phyloP scores from a whole-genome alignment of 2,329 filamentous ascomycete genomes.

The Cryoendolithus antarcticus region DNA sequence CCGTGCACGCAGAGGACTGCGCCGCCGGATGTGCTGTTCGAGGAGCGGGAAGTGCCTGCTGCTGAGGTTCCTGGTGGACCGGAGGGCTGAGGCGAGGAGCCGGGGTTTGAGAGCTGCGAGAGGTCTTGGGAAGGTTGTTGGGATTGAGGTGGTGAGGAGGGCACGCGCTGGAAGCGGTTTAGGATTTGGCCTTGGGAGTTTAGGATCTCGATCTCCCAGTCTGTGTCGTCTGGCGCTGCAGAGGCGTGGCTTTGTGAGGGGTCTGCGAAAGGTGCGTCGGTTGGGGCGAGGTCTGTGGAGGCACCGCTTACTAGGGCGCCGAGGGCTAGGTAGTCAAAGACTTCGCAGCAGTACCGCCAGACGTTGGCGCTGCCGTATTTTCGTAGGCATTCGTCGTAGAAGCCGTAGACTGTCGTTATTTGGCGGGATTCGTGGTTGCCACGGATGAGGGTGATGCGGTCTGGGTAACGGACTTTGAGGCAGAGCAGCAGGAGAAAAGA shows the following conservation, averaged over 20 bases:
- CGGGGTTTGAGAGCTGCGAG: conserved; percentile 20
- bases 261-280: conserved; percentile 39
- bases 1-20: conserved; percentile 94
- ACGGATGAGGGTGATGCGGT: conserved; percentile 90
- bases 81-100: conserved; percentile 21
- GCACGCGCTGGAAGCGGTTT: conserved; percentile 51
- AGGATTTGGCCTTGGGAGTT: conserved; percentile 73
- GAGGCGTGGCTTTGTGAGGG: conserved; percentile 36
- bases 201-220: conserved; percentile 86
- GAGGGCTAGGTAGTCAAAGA: conserved; percentile 91
- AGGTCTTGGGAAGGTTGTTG: conserved; percentile 13
- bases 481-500: conserved; percentile 91
- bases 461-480: conserved; percentile 92
- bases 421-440: conserved; percentile 74
- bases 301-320: conserved; percentile 87
- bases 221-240: conserved; percentile 41
- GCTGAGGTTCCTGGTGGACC: conserved; percentile 73
- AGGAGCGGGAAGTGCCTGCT: conserved; percentile 52
- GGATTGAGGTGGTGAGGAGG: not conserved
- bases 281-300: conserved; percentile 50
- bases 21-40: conserved; percentile 52
- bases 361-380: conserved; percentile 97
- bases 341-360: conserved; percentile 87
- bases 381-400: conserved; percentile 91
- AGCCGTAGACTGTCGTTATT: conserved; percentile 94